Percentiles rank a stretch among this genome's conserved stretches.
Evolutionary conservation across 2,329 filamentous ascomycete species (phyloP).

Genomic region (Sporothrix variecibatus): DNA sequence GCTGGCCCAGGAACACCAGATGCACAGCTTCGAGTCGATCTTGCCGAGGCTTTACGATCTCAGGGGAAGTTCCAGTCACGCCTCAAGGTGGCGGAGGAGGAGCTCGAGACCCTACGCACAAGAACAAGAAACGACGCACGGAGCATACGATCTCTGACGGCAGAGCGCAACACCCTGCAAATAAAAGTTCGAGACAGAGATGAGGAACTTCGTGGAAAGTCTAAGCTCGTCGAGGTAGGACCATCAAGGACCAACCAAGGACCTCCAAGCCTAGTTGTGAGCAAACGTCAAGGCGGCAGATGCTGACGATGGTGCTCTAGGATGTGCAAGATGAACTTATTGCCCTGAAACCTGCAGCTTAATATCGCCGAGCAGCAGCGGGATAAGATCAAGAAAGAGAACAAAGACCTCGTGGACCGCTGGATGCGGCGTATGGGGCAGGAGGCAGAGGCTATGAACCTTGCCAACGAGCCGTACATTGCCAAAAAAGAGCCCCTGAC

Average conservation of each 20-base stretch:
- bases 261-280: neutral
- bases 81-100: constrained; percentile 62
- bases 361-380: constrained; percentile 79
- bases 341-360: constrained; percentile 81
- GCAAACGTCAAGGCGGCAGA: neutral
- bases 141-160: constrained; percentile 62
- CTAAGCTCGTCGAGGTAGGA: constrained; percentile 72
- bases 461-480: constrained; percentile 53
- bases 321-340: constrained; percentile 93
- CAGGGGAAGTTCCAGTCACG: constrained; percentile 67
- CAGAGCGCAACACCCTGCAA: constrained; percentile 62
- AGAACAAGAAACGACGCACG: constrained; percentile 62
- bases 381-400: constrained; percentile 75
- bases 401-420: constrained; percentile 82
- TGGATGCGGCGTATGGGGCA: constrained; percentile 88
- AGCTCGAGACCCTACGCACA: constrained; percentile 61
- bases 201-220: constrained; percentile 82
- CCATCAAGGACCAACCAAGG: neutral
- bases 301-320: constrained; percentile 40
- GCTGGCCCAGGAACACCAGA: constrained; percentile 39
- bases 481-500: constrained; percentile 29
- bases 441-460: constrained; percentile 87
- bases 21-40: constrained; percentile 64
- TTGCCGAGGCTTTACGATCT: constrained; percentile 75
- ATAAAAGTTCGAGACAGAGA: constrained; percentile 76